A percentile compares a stretch with the other conserved stretches of the same genome.
phyloP scores from a whole-genome alignment of 768 basidiomycete species.

The Scleroderma bovista region DNA sequence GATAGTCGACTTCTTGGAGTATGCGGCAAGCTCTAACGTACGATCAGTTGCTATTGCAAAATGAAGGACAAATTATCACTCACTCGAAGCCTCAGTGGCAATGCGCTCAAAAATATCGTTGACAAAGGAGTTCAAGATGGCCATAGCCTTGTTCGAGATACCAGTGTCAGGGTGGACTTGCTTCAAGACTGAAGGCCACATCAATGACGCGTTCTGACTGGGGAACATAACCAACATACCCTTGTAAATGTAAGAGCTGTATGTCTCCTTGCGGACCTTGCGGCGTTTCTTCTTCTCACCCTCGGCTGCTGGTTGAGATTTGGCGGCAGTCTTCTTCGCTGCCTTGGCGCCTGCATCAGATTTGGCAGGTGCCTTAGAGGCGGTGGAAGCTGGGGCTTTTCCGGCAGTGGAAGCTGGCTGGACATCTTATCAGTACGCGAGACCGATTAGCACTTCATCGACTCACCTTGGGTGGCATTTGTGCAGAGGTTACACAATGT shows the following conservation, averaged over 20 bases:
- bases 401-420: constrained; percentile 38
- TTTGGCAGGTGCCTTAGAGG: constrained; percentile 54
- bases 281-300: constrained; percentile 78
- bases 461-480: constrained; percentile 37
- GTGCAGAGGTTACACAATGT: constrained; percentile 22
- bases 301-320: constrained; percentile 43
- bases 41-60: neutral
- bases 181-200: constrained; percentile 57
- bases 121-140: constrained; percentile 79
- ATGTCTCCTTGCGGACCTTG: constrained; percentile 78
- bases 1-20: constrained; percentile 88
- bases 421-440: constrained; percentile 5
- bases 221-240: constrained; percentile 33
- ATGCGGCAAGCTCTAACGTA: constrained; percentile 65
- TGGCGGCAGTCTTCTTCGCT: constrained; percentile 58
- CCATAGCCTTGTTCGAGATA: constrained; percentile 89
- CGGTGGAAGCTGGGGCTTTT: constrained; percentile 46
- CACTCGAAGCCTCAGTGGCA: constrained; percentile 67
- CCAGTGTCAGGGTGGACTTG: constrained; percentile 92
- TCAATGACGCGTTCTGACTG: neutral
- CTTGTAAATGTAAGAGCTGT: constrained; percentile 84
- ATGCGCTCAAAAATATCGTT: constrained; percentile 84
- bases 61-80: constrained; percentile 16
- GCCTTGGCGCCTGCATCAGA: constrained; percentile 41
- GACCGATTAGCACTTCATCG: neutral